Evolutionary conservation across 495 filamentous ascomycete species (phyloP).

Genomic region (Talaromyces proteolyticus): DNA sequence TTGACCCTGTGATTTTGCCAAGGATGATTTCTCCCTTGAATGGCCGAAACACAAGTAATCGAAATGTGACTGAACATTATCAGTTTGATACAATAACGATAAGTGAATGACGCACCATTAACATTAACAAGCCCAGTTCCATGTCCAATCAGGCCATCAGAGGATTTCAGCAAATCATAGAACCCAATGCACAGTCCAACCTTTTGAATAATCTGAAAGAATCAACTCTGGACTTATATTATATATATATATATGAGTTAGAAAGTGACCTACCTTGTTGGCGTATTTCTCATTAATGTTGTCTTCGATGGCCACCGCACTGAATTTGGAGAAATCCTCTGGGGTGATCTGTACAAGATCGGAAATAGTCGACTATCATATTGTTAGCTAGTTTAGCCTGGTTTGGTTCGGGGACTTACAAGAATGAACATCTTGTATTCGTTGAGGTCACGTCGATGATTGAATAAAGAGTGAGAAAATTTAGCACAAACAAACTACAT

Average conservation of each 20-base stretch:
- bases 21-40: constrained; percentile 87
- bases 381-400: background rate
- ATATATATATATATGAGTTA: too few species aligned
- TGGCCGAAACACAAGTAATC: constrained; percentile 87
- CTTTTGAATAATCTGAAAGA: constrained; percentile 57
- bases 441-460: too few species aligned
- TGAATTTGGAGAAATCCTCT: constrained; percentile 75
- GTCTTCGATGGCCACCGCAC: constrained; percentile 76
- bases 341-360: constrained; percentile 90
- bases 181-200: constrained; percentile 89
- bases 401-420: constrained; percentile 23
- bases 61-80: constrained; percentile 67
- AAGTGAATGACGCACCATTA: constrained; percentile 55
- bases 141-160: constrained; percentile 89
- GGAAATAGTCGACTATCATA: constrained; percentile 58
- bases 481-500: background rate
- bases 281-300: constrained; percentile 94
- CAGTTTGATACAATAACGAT: background rate
- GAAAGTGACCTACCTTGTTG: constrained; percentile 61
- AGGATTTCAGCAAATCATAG: constrained; percentile 78
- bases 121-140: constrained; percentile 85
- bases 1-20: constrained; percentile 70
- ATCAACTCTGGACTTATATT: background rate
- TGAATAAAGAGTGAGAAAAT: background rate
- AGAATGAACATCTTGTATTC: constrained; percentile 53